Evolutionary conservation across 805 yeast genomes (phyloP).

Genomic region (Myxozyma melibiosi): DNA sequence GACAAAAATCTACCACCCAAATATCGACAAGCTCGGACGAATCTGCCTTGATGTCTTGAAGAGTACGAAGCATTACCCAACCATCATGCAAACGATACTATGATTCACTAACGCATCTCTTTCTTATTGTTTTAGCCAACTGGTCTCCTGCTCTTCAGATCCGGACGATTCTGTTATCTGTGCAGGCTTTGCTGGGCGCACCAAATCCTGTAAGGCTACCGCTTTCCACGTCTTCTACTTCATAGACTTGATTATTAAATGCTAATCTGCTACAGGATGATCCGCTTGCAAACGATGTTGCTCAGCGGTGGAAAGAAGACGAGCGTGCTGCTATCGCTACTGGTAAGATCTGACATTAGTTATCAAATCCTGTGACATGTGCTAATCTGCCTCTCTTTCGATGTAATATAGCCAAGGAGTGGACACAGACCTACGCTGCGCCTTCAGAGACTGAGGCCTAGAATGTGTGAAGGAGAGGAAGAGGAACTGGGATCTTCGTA

Average conservation of each 20-base stretch:
- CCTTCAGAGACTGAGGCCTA: background rate
- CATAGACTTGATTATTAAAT: background rate
- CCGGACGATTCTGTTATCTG: constrained; percentile 83
- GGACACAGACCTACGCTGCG: constrained; percentile 66
- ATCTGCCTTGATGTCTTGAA: constrained; percentile 94
- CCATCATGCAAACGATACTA: background rate
- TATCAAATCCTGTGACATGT: too few species aligned
- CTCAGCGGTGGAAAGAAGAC: constrained; percentile 91
- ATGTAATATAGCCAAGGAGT: constrained; percentile 46
- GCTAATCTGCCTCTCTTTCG: too few species aligned
- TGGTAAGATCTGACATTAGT: constrained; percentile 55
- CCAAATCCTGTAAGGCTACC: constrained; percentile 68
- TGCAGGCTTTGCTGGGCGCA: constrained; percentile 91
- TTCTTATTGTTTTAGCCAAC: constrained; percentile 53
- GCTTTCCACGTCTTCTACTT: background rate
- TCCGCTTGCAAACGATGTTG: constrained; percentile 97
- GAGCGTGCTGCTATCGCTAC: constrained; percentile 77
- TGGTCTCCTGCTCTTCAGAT: constrained; percentile 99
- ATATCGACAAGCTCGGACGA: constrained; percentile 91
- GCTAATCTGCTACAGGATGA: constrained; percentile 57
- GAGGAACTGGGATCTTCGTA: background rate
- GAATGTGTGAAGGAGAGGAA: background rate
- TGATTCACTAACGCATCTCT: too few species aligned
- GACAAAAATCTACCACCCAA: constrained; percentile 94
- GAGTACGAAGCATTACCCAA: constrained; percentile 40